These are phyloP conservation scores for Actinidia arguta DNA, from an alignment of 179 eudicot species.

Conservation along the genomic window DNA sequence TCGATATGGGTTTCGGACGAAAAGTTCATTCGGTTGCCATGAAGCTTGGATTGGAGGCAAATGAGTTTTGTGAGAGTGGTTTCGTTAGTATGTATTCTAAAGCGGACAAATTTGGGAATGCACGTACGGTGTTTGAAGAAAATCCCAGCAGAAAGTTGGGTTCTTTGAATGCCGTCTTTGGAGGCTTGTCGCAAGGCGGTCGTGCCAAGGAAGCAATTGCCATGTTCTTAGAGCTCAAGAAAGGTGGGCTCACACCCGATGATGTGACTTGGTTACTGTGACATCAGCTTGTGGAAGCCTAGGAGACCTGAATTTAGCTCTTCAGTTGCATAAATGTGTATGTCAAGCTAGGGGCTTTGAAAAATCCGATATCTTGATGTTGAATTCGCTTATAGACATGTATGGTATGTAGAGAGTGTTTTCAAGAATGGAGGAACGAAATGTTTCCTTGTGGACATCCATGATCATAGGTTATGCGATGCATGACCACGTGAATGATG, in stretches of 20 bases:
- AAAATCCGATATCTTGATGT: slow-evolving; percentile 56
- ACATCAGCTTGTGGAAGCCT: slow-evolving; percentile 70
- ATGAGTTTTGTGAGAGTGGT: slow-evolving; percentile 73
- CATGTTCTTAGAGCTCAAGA: slow-evolving; percentile 64
- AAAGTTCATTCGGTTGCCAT: slow-evolving; percentile 64
- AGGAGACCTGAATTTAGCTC: slow-evolving; percentile 68
- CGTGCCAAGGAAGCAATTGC: slow-evolving; percentile 51
- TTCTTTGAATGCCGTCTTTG: slow-evolving; percentile 85
- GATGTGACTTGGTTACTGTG: slow-evolving; percentile 77
- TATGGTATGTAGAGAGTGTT: slow-evolving; percentile 76
- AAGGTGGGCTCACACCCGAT: slow-evolving; percentile 58
- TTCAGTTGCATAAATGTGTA: slow-evolving; percentile 71
- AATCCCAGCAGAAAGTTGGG: slow-evolving; percentile 73
- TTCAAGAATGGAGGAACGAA: slow-evolving; percentile 49
- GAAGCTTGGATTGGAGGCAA: slow-evolving; percentile 47
- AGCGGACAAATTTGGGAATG: slow-evolving; percentile 55
- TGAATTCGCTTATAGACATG: slow-evolving; percentile 77
- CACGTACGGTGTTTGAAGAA: slow-evolving; percentile 70
- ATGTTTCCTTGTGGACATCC: slow-evolving; percentile 87
- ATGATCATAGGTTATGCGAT: slow-evolving; percentile 85
- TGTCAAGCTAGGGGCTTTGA: slow-evolving; percentile 50
- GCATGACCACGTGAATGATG: slow-evolving; percentile 61
- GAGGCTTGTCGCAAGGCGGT: slow-evolving; percentile 68
- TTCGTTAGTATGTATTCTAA: slow-evolving; percentile 64
- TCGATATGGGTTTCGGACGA: slow-evolving; percentile 28